phyloP scores from a whole-genome alignment of 2,329 filamentous ascomycete species.

The Xylariaceae sp. region DNA sequence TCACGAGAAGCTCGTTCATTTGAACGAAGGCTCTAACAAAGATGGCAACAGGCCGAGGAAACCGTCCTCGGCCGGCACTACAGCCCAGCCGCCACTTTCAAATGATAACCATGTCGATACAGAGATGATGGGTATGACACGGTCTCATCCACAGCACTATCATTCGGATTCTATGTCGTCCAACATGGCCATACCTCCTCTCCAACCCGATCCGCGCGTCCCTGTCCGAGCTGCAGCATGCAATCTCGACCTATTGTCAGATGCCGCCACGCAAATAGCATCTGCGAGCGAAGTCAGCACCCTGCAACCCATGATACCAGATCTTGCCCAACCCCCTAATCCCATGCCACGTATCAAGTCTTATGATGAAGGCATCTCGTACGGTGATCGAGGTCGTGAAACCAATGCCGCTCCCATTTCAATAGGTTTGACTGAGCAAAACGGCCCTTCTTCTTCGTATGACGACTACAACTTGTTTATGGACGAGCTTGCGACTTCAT shows the following conservation, averaged over 20 bases:
- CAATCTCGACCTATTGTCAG: conserved; percentile 58
- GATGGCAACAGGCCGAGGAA: conserved; percentile 52
- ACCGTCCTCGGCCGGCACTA: conserved; percentile 44
- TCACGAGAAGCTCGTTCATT: conserved; percentile 63
- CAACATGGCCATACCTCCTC: conserved; percentile 37
- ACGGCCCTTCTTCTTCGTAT: conserved; percentile 39
- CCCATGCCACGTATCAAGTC: conserved; percentile 46
- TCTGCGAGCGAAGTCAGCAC: conserved; percentile 54
- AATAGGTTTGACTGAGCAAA: conserved; percentile 39
- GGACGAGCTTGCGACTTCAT: conserved; percentile 54
- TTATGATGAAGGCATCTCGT: conserved; percentile 49
- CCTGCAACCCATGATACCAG: conserved; percentile 50
- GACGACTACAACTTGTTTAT: conserved; percentile 60
- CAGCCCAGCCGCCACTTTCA: conserved; percentile 44
- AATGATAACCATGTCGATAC: conserved; percentile 47
- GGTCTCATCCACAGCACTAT: conserved; percentile 38
- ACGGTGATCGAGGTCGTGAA: conserved; percentile 48
- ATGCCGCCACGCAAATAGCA: conserved; percentile 53
- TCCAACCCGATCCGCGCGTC: conserved; percentile 47
- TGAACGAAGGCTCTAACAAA: conserved; percentile 56
- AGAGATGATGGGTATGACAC: conserved; percentile 45
- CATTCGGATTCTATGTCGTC: conserved; percentile 40
- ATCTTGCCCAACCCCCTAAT: conserved; percentile 40
- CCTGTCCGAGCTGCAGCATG: conserved; percentile 47
- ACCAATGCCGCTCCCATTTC: conserved; percentile 42